Evolutionary conservation across 352 stramenopile species (phyloP), one percentile per base, ranked within the genome.

Genomic region (Albugo laibachii): DNA sequence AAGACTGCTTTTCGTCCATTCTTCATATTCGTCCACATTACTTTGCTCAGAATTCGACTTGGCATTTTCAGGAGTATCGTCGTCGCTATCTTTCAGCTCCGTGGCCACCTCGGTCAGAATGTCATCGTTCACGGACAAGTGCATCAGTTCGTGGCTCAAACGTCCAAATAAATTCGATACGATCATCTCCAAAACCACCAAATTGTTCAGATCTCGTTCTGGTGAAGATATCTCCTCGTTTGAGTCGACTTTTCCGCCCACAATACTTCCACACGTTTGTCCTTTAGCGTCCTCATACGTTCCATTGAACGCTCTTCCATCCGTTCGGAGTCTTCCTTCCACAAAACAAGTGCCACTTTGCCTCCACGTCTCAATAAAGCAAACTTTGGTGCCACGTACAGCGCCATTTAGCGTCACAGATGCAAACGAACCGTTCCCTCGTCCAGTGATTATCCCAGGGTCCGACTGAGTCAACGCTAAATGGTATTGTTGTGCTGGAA

Each of bases 231-330:
- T 42, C 19, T 34, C 12, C 35, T 13, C 35, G n/a, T 50, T 46
- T 6, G n/a, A 15, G 4, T 10, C 45, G 10, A 78, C 61, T 47
- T 79, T 85, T 41, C 63, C 77, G 21, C 79, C 79, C 12, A 81
- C 57, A 55, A 92, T 89, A 38, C 63, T 81, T 37, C 79, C 79
- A 48, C 72, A 84, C 11, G 79, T 92, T 48, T 87, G 76, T 36
- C 76, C 88, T 39, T 89, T 92, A 5, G 79, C 76, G 49, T 92
- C 79, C 66, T 92, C 76, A 36, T 92, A 92, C 37, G 56, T 82
- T 20, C 79, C 79, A 37, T 60, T 69, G 36, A 92, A 92, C 37
- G 69, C 63, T 8, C 49, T 61, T 11, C 76, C 76, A 45, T 92
- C 79, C 34, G 71, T 67, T 43, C 76, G 69, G 18, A 92, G 49